Percentiles rank a stretch among this genome's conserved stretches.
Evolutionary conservation across 148 eudicot genomes (phyloP).

Genomic region (Mesembryanthemum crystallinum): DNA sequence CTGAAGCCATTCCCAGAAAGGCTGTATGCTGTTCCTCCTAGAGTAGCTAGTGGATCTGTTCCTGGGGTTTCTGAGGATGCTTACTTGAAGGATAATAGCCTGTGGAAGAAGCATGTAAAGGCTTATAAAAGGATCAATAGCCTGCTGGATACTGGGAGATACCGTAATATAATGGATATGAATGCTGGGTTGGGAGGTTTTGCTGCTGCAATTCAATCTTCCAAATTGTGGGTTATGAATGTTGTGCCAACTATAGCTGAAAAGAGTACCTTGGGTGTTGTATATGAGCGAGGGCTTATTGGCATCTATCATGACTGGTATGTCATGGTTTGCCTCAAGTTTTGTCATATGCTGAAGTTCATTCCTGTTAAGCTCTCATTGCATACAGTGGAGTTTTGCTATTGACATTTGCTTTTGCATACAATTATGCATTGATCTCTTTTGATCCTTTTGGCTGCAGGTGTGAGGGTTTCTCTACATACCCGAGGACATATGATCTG

Average conservation of each 20-base stretch:
- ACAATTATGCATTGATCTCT: background rate
- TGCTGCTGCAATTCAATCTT: conserved; percentile 88
- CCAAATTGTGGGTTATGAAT: conserved; percentile 95
- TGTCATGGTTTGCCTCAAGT: conserved; percentile 15
- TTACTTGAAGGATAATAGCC: conserved; percentile 58
- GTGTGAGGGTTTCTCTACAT: conserved; percentile 94
- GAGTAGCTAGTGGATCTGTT: conserved; percentile 73
- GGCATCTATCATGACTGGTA: conserved; percentile 98
- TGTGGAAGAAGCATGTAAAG: conserved; percentile 84
- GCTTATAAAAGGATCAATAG: conserved; percentile 70
- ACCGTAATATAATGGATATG: conserved; percentile 96
- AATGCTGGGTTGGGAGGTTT: conserved; percentile 94
- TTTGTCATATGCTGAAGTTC: background rate
- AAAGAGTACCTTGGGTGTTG: conserved; percentile 73
- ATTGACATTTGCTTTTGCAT: background rate
- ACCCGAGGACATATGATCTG: conserved; percentile 92
- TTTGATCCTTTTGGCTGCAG: conserved; percentile 32
- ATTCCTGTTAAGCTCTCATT: background rate
- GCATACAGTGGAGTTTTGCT: background rate
- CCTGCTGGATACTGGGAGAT: conserved; percentile 84
- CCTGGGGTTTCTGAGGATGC: conserved; percentile 66
- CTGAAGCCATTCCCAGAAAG: conserved; percentile 84
- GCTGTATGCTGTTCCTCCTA: conserved; percentile 76
- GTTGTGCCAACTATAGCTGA: conserved; percentile 86
- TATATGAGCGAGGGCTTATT: conserved; percentile 82